phyloP scores from a whole-genome alignment of 768 basidiomycete species.

The Kwoniella newhampshirensis region DNA sequence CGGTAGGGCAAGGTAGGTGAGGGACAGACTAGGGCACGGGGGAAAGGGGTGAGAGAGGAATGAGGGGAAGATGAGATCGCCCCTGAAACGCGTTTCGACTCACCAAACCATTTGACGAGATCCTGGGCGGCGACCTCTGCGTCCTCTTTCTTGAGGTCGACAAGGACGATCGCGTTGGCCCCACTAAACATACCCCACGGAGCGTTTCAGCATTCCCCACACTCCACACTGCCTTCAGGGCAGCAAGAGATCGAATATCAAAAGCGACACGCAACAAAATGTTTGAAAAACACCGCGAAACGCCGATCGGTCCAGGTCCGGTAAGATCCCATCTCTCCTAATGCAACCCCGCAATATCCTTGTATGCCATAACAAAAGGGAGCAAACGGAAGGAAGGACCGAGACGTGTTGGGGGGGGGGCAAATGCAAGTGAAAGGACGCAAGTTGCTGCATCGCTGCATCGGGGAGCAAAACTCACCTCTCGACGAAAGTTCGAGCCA shows the following conservation, averaged over 20 bases:
- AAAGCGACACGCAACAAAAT: no score
- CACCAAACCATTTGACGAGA: constrained; percentile 61
- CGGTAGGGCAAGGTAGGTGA: background rate
- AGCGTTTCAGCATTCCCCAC: background rate
- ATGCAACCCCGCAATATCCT: no score
- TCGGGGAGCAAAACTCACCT: constrained; percentile 60
- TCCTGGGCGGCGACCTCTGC: constrained; percentile 67
- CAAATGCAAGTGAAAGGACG: background rate
- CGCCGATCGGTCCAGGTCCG: no score
- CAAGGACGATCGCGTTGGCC: constrained; percentile 71
- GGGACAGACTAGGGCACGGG: constrained; percentile 13
- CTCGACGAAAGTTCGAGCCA: constrained; percentile 84
- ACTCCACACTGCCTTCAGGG: background rate
- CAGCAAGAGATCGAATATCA: no score
- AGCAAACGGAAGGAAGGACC: no score
- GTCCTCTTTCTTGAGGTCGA: constrained; percentile 75
- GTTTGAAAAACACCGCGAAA: background rate
- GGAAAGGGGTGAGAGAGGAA: constrained; percentile 11
- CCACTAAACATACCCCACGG: constrained; percentile 58
- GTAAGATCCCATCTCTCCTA: no score
- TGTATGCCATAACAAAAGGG: no score
- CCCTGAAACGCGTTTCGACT: no score
- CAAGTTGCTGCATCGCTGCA: no score
- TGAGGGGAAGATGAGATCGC: no score
- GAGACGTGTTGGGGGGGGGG: no score